Conservation (phyloP, 2,329 filamentous ascomycete genomes). For the Colletotrichum echinochloae region DNA sequence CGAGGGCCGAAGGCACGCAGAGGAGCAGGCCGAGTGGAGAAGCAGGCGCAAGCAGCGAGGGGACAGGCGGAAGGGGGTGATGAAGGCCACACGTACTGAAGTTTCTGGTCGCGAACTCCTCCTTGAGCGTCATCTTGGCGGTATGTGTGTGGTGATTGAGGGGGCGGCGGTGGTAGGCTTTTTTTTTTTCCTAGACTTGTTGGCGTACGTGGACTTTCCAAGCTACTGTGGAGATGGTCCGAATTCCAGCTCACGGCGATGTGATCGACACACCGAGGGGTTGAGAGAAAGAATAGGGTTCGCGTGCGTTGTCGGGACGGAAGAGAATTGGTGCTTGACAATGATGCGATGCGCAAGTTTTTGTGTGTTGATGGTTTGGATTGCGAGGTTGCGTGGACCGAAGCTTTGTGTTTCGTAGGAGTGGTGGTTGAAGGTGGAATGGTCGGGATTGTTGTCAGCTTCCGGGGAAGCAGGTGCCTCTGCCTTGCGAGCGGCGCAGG, state of each 20-base stretch:
- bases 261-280: constrained; percentile 22
- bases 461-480: constrained; percentile 24
- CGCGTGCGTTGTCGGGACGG: background rate
- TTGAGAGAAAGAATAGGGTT: background rate
- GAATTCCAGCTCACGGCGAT: constrained; percentile 36
- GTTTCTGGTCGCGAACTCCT: constrained; percentile 79
- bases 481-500: background rate
- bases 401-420: constrained; percentile 9
- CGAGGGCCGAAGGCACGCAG: background rate
- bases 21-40: background rate
- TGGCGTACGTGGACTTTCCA: constrained; percentile 39
- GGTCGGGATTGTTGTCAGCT: constrained; percentile 37
- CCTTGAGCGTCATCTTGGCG: constrained; percentile 75
- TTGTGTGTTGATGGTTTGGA: background rate
- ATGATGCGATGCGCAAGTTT: constrained; percentile 11
- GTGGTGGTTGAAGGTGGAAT: constrained; percentile 8
- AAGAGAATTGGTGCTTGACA: background rate
- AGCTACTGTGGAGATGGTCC: constrained; percentile 41
- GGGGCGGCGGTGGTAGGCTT: constrained; percentile 13
- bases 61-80: constrained; percentile 30
- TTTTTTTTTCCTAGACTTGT: constrained; percentile 20
- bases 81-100: constrained; percentile 71
- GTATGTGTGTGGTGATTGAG: constrained; percentile 35
- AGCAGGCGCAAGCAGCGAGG: constrained; percentile 20
- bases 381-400: constrained; percentile 6